Evolutionary conservation across 2,329 filamentous ascomycete genomes (phyloP).

Genomic region (Colletotrichum limetticola): DNA sequence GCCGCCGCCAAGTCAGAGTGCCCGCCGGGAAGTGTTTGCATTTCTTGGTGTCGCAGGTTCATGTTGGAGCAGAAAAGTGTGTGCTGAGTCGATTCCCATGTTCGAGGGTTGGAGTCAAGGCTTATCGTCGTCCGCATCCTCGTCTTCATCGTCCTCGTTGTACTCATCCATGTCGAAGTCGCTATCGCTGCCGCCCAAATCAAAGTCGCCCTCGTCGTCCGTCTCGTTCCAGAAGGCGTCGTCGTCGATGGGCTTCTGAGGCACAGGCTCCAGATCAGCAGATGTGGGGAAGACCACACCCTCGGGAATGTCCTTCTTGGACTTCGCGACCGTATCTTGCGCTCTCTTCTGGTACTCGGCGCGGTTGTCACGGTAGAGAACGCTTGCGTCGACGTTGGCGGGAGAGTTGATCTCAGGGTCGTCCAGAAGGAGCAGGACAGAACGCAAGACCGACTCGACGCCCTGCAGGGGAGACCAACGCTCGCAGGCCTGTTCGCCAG

Average conservation of each 20-base stretch:
- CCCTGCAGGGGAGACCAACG: slow-evolving; percentile 95
- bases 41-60: not conserved
- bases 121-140: slow-evolving; percentile 52
- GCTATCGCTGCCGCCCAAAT: slow-evolving; percentile 73
- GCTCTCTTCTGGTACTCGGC: slow-evolving; percentile 77
- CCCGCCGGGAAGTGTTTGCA: not conserved
- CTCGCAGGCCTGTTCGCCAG: slow-evolving; percentile 88
- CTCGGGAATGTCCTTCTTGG: slow-evolving; percentile 81
- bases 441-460: slow-evolving; percentile 93
- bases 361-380: slow-evolving; percentile 82
- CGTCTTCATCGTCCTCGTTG: slow-evolving; percentile 67
- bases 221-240: slow-evolving; percentile 86
- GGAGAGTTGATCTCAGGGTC: slow-evolving; percentile 94
- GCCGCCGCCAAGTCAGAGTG: not conserved
- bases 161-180: slow-evolving; percentile 72
- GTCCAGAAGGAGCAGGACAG: slow-evolving; percentile 90
- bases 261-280: slow-evolving; percentile 68
- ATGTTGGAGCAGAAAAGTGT: not conserved
- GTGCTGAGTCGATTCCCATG: not conserved
- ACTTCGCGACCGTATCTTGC: slow-evolving; percentile 74
- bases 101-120: not conserved
- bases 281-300: slow-evolving; percentile 86
- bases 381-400: slow-evolving; percentile 92
- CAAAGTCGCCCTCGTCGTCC: slow-evolving; percentile 80
- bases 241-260: slow-evolving; percentile 72